These are phyloP conservation scores for Pseudocercospora cruenta DNA, from an alignment of 2,329 filamentous ascomycete genomes.

Conservation along the genomic window DNA sequence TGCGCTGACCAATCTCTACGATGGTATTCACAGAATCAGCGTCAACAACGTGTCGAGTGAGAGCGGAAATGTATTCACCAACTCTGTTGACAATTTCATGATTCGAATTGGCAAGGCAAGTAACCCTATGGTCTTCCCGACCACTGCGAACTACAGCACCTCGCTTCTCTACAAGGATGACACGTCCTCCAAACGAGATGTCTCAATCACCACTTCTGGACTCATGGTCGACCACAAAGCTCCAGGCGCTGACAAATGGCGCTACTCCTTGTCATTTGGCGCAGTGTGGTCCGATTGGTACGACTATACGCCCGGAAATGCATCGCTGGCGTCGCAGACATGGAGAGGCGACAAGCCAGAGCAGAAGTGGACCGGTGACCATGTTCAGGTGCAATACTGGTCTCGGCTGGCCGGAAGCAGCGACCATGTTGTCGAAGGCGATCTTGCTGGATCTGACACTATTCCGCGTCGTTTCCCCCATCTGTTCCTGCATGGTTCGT, in stretches of 20 bases:
- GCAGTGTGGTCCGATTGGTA: constrained; percentile 63
- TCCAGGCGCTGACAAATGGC: constrained; percentile 64
- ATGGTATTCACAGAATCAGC: constrained; percentile 64
- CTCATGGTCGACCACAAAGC: constrained; percentile 62
- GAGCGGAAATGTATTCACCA: constrained; percentile 49
- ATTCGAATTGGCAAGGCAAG: constrained; percentile 61
- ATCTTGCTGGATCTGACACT: constrained; percentile 49
- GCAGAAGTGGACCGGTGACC: constrained; percentile 64
- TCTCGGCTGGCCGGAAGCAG: constrained; percentile 62
- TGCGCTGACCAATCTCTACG: constrained; percentile 59
- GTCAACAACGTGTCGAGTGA: constrained; percentile 57
- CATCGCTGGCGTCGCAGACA: constrained; percentile 50
- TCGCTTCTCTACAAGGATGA: constrained; percentile 52
- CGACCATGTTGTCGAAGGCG: constrained; percentile 63
- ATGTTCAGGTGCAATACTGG: constrained; percentile 67
- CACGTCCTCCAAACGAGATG: constrained; percentile 29
- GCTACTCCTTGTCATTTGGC: constrained; percentile 66
- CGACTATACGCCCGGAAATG: constrained; percentile 57
- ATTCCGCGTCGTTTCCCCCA: constrained; percentile 61
- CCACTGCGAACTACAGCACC: constrained; percentile 61
- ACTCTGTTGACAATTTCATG: constrained; percentile 63
- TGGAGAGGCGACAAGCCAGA: constrained; percentile 61
- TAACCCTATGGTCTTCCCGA: constrained; percentile 64
- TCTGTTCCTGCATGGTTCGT: constrained; percentile 64
- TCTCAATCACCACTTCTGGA: constrained; percentile 41